These are phyloP conservation scores for Kalanchoe fedtschenkoi DNA, from an alignment of 164 flowering plant species.

Conservation along the genomic window DNA sequence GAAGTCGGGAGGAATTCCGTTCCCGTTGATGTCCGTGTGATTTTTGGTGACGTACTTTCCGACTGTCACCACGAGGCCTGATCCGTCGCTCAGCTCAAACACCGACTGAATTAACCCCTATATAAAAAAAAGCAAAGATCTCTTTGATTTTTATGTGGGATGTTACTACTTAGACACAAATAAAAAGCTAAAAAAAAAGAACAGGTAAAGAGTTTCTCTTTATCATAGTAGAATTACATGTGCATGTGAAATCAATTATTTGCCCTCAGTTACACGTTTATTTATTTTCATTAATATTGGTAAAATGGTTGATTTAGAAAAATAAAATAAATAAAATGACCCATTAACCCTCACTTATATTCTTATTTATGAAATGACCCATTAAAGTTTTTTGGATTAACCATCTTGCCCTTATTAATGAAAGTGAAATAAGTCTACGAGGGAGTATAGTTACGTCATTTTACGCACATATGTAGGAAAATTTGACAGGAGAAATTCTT, in stretches of 20 bases:
- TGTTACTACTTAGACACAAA: neutral
- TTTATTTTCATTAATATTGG: too few relatives aligned
- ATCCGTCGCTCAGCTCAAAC: constrained; percentile 89
- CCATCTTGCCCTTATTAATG: too few relatives aligned
- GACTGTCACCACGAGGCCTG: constrained; percentile 87
- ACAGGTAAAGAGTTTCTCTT: too few relatives aligned
- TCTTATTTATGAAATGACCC: too few relatives aligned
- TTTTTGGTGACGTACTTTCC: constrained; percentile 94
- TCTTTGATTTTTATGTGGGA: too few relatives aligned
- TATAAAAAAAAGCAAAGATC: neutral
- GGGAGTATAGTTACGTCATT: neutral
- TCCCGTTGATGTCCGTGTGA: constrained; percentile 84
- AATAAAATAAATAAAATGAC: too few relatives aligned
- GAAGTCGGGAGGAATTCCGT: constrained; percentile 84
- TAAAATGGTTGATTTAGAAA: too few relatives aligned
- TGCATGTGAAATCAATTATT: too few relatives aligned
- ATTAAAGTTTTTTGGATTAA: too few relatives aligned
- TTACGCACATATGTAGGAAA: neutral
- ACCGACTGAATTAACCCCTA: constrained; percentile 96
- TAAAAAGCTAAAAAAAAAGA: neutral
- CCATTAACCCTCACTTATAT: too few relatives aligned
- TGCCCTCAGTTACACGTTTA: too few relatives aligned
- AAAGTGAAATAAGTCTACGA: neutral
- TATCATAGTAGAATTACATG: too few relatives aligned
- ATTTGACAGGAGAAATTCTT: neutral